Evolutionary conservation across 1,284 basidiomycete species (phyloP).

Genomic region (Apiotrichum laibachii): DNA sequence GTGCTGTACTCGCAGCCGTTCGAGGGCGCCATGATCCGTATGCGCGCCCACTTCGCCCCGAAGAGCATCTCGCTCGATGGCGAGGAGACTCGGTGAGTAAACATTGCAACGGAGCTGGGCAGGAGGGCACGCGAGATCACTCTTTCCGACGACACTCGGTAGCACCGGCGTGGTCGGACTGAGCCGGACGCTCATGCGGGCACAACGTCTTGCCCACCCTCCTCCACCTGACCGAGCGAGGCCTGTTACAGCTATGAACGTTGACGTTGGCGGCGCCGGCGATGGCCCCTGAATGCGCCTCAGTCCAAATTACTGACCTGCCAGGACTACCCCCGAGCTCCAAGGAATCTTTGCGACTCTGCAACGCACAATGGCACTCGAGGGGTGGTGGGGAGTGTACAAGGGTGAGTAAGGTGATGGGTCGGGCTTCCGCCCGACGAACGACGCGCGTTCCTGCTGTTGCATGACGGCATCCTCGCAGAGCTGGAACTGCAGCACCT

Average conservation of each 20-base stretch:
- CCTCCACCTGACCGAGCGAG: too few species aligned
- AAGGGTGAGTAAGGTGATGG: constrained; percentile 62
- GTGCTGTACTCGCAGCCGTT: constrained; percentile 32
- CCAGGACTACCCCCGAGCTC: constrained; percentile 26
- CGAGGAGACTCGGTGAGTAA: constrained; percentile 31
- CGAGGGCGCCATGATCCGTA: constrained; percentile 46
- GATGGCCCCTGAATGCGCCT: neutral
- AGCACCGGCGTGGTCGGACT: too few species aligned
- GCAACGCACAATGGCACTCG: constrained; percentile 67
- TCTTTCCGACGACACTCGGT: neutral
- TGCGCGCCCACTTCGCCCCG: constrained; percentile 53
- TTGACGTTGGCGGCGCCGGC: neutral
- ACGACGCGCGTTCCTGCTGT: too few species aligned
- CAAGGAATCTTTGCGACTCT: constrained; percentile 59
- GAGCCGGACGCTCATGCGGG: too few species aligned
- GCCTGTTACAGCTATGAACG: too few species aligned
- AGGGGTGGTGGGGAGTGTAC: constrained; percentile 76
- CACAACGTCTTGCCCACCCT: too few species aligned
- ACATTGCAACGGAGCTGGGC: neutral
- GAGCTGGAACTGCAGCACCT: too few species aligned
- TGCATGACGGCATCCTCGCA: too few species aligned
- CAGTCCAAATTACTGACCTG: neutral
- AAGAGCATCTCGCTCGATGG: constrained; percentile 70
- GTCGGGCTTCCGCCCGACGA: too few species aligned
- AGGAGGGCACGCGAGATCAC: too few species aligned